Percentiles rank a stretch among this genome's conserved stretches.
phyloP scores from a whole-genome alignment of 257 asterid genomes.

The Scutellaria minor region DNA sequence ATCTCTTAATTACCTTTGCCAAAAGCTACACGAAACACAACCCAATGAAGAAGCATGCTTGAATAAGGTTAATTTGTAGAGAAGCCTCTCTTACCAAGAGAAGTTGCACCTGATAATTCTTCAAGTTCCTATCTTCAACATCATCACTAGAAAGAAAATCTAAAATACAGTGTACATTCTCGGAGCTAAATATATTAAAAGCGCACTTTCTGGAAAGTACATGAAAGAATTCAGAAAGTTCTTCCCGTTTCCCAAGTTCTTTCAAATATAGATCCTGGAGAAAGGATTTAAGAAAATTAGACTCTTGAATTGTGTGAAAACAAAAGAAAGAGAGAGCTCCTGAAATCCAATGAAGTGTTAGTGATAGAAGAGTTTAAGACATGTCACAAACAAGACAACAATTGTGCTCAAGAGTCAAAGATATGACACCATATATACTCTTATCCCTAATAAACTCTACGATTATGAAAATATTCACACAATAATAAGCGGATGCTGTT shows the following conservation, averaged over 20 bases:
- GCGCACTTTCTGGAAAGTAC: conserved; percentile 62
- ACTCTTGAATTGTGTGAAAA: conserved; percentile 24
- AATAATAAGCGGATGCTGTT: conserved; percentile 5
- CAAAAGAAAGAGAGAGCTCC: conserved; percentile 24
- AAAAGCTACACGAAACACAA: conserved; percentile 16
- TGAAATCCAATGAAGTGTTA: conserved; percentile 15
- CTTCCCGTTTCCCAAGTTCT: conserved; percentile 52
- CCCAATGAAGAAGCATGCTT: conserved; percentile 7
- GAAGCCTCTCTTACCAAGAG: conserved; percentile 69
- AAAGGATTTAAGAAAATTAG: conserved; percentile 34
- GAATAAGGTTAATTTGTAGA: conserved; percentile 12
- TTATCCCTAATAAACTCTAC: conserved; percentile 3
- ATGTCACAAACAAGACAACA: conserved; percentile 12
- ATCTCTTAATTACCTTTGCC: conserved; percentile 16
- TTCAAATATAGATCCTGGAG: conserved; percentile 63
- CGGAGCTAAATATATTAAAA: conserved; percentile 64
- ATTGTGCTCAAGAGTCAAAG: conserved; percentile 5
- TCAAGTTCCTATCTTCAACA: conserved; percentile 49
- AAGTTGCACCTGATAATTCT: conserved; percentile 59
- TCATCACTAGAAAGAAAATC: conserved; percentile 54
- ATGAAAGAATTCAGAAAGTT: conserved; percentile 61
- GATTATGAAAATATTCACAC: conserved; percentile 21
- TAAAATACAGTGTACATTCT: conserved; percentile 62
- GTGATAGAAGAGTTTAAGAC: conserved; percentile 15
- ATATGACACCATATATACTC: not conserved